phyloP scores from a whole-genome alignment of 2,329 filamentous ascomycete genomes.

The Shiraia bambusicola region DNA sequence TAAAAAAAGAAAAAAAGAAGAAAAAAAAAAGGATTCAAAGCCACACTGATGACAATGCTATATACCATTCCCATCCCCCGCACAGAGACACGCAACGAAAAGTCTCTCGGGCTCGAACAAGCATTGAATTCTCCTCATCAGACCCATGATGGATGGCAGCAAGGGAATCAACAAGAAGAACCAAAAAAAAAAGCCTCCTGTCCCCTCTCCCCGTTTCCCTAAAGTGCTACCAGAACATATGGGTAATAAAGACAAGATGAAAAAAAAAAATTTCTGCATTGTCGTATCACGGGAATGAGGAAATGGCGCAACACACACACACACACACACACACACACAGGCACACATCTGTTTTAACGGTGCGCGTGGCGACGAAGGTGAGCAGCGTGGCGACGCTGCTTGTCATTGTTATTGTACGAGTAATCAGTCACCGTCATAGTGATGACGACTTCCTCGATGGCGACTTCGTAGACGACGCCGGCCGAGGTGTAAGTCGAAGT shows the following conservation, averaged over 20 bases:
- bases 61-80: neutral
- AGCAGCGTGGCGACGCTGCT: constrained; percentile 19
- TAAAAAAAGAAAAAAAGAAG: neutral
- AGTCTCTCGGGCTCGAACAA: neutral
- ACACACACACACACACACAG: too few species aligned
- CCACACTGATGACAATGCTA: neutral
- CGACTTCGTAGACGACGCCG: constrained; percentile 49
- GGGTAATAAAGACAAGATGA: too few species aligned
- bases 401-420: constrained; percentile 23
- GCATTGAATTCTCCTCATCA: too few species aligned
- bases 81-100: neutral
- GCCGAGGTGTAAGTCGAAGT: constrained; percentile 48
- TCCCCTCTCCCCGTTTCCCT: too few species aligned
- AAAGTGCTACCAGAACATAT: too few species aligned
- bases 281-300: too few species aligned
- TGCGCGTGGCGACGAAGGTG: constrained; percentile 16
- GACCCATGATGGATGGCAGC: too few species aligned
- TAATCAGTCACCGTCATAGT: constrained; percentile 46
- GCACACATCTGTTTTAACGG: too few species aligned
- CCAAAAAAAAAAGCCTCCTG: too few species aligned
- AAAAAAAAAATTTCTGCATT: too few species aligned
- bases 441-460: constrained; percentile 47
- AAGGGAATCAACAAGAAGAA: neutral
- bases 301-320: too few species aligned
- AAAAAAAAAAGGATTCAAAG: constrained; percentile 1